Conservation (phyloP, 305 asterid genomes). For the Coffea humblotiana region DNA sequence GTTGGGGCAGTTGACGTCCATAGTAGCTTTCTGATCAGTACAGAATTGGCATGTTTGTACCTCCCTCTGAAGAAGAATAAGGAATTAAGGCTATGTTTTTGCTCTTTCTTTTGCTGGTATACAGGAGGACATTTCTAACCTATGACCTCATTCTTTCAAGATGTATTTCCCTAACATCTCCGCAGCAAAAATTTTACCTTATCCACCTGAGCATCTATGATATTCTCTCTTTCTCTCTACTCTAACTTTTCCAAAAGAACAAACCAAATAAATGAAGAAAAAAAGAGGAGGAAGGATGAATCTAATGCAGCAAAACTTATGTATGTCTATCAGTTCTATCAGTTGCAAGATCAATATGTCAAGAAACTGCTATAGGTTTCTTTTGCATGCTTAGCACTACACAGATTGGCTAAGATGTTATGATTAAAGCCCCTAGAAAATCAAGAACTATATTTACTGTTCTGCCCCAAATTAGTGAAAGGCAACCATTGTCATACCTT, state of each 20-base stretch:
- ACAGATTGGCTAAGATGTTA: background rate
- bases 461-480: background rate
- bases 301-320: background rate
- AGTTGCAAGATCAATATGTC: background rate
- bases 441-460: background rate
- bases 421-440: no score
- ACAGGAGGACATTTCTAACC: background rate
- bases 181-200: background rate
- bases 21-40: background rate
- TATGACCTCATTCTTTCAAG: background rate
- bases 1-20: background rate
- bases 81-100: background rate
- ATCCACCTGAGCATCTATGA: background rate
- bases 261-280: no score
- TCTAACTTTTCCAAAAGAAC: background rate
- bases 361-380: background rate
- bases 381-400: background rate
- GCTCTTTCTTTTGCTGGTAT: background rate
- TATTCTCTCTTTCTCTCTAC: background rate
- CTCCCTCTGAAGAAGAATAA: background rate
- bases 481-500: slow-evolving; percentile 35
- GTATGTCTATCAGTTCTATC: background rate
- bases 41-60: background rate
- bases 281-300: background rate
- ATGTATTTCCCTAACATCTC: background rate